These are phyloP conservation scores for Ganoderma boninense DNA, from an alignment of 1,284 basidiomycete species.

Conservation along the genomic window DNA sequence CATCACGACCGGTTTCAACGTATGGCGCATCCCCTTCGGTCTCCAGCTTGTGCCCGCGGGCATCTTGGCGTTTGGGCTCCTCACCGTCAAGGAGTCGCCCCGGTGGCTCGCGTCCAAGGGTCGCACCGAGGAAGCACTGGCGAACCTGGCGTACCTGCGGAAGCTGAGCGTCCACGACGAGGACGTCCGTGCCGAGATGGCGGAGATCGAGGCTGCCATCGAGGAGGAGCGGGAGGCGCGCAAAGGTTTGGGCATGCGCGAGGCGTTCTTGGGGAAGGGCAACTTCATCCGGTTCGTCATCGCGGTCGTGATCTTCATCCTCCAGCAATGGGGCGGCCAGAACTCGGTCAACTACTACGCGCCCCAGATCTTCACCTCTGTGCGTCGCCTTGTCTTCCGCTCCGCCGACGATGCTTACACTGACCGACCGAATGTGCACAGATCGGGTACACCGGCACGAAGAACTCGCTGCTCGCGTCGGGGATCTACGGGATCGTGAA, in stretches of 20 bases:
- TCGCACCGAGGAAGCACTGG: conserved; percentile 43
- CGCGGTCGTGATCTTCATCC: conserved; percentile 64
- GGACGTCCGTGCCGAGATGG: conserved; percentile 60
- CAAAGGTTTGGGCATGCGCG: conserved; percentile 59
- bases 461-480: conserved; percentile 76
- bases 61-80: conserved; percentile 76
- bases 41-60: conserved; percentile 82
- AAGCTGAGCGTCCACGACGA: conserved; percentile 56
- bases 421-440: conserved; percentile 34
- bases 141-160: conserved; percentile 64
- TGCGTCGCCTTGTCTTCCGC: conserved; percentile 56
- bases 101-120: conserved; percentile 46
- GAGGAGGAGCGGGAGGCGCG: conserved; percentile 68
- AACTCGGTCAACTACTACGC: conserved; percentile 80
- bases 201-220: conserved; percentile 72
- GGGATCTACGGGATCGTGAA: conserved; percentile 87
- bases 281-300: conserved; percentile 78
- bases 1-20: conserved; percentile 51
- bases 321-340: conserved; percentile 75
- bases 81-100: conserved; percentile 68
- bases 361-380: conserved; percentile 75
- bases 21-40: conserved; percentile 82
- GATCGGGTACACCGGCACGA: conserved; percentile 72
- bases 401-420: too few species aligned
- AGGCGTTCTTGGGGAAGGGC: conserved; percentile 79